These are phyloP conservation scores for Sphagnum fallax DNA, from an alignment of 228 moss, liverwort and hornwort genomes.

Conservation along the genomic window DNA sequence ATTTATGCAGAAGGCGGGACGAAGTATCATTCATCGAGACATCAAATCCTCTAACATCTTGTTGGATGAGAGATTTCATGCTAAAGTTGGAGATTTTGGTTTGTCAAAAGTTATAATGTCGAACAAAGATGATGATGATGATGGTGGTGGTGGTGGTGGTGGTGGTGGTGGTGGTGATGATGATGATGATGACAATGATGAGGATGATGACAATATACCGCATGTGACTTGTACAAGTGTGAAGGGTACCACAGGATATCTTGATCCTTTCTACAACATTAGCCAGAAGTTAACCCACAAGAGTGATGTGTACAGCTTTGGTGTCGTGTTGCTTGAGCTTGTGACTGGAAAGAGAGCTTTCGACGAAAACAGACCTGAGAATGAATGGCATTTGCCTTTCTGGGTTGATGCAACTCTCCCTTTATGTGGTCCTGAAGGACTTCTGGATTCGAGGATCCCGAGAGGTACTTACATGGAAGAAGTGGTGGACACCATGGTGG, in stretches of 20 bases:
- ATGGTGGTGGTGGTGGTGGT: background rate
- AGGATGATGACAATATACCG: slow-evolving; percentile 17
- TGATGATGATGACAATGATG: background rate
- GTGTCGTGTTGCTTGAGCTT: slow-evolving; percentile 79
- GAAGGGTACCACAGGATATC: slow-evolving; percentile 32
- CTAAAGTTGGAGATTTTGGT: slow-evolving; percentile 90
- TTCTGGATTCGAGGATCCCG: background rate
- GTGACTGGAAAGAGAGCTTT: slow-evolving; percentile 73
- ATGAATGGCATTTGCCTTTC: background rate
- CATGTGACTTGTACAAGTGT: background rate
- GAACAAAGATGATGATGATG: background rate
- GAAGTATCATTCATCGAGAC: slow-evolving; percentile 76
- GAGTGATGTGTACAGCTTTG: slow-evolving; percentile 89
- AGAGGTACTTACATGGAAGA: background rate
- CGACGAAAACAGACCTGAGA: background rate
- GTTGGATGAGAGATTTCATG: slow-evolving; percentile 49
- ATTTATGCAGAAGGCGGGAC: slow-evolving; percentile 78
- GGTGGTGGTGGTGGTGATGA: background rate
- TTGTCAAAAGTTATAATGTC: slow-evolving; percentile 42
- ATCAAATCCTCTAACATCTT: slow-evolving; percentile 85
- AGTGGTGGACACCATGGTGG: background rate
- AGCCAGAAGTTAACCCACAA: slow-evolving; percentile 77
- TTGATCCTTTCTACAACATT: slow-evolving; percentile 79
- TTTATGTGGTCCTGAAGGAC: background rate
- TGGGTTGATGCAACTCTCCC: background rate